Evolutionary conservation across 2,329 filamentous ascomycete genomes (phyloP).

Genomic region (Gaeumannomyces sp.): DNA sequence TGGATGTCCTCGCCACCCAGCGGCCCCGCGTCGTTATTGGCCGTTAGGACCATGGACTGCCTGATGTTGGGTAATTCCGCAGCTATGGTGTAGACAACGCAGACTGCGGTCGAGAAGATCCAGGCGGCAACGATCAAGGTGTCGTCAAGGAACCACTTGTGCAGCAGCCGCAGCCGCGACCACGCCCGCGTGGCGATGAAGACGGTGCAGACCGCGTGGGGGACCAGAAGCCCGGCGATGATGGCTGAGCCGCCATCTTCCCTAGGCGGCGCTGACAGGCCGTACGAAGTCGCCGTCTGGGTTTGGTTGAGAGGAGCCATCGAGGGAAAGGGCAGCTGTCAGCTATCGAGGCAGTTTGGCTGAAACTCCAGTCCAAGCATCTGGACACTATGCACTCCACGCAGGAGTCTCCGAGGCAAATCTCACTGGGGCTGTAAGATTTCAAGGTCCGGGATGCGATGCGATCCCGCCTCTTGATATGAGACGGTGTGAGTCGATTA

Average conservation of each 20-base stretch:
- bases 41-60: conserved; percentile 10
- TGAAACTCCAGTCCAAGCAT: too few relatives aligned
- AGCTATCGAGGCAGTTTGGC: too few relatives aligned
- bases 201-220: conserved; percentile 27
- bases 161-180: conserved; percentile 23
- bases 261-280: not conserved
- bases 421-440: too few relatives aligned
- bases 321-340: too few relatives aligned
- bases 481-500: too few relatives aligned
- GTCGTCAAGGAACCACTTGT: conserved; percentile 29
- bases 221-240: conserved; percentile 26
- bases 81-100: conserved; percentile 25
- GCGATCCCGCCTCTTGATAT: too few relatives aligned
- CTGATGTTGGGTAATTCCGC: conserved; percentile 19
- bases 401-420: too few relatives aligned
- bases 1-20: conserved; percentile 8
- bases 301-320: too few relatives aligned
- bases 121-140: conserved; percentile 26
- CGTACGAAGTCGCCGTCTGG: too few relatives aligned
- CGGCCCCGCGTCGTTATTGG: conserved; percentile 3
- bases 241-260: conserved; percentile 17
- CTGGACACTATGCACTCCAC: too few relatives aligned
- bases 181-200: conserved; percentile 22
- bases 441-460: too few relatives aligned
- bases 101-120: conserved; percentile 26